Conservation (phyloP, 2,329 filamentous ascomycete species). For the Curvularia spicifera region DNA sequence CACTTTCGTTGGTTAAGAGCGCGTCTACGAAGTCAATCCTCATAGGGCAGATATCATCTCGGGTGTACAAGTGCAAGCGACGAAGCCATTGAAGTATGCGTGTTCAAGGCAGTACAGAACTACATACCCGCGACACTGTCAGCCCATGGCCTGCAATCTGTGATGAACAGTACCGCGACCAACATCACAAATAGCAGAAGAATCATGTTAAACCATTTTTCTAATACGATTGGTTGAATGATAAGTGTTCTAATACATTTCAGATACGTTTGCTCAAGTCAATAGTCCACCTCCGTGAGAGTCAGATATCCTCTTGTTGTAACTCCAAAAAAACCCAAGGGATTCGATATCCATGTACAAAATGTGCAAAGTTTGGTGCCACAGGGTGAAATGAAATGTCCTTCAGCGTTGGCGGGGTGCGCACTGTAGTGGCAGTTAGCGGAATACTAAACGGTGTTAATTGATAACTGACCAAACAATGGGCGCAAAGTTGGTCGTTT, state of each 20-base stretch:
- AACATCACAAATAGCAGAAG: background rate
- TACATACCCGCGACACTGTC: too few relatives aligned
- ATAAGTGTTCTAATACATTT: background rate
- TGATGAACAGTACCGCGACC: background rate
- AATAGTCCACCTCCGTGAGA: background rate
- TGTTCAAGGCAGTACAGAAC: background rate
- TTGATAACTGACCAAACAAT: conserved; percentile 33
- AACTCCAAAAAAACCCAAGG: background rate
- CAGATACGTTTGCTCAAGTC: background rate
- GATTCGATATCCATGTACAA: background rate
- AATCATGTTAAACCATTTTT: too few relatives aligned
- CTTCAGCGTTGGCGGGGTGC: conserved; percentile 28
- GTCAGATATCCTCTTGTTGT: background rate
- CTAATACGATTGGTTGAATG: background rate
- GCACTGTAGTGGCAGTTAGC: conserved; percentile 32
- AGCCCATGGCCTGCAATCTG: too few relatives aligned
- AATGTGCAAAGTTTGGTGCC: background rate
- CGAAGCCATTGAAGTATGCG: background rate
- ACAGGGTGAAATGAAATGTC: background rate
- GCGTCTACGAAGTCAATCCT: conserved; percentile 1
- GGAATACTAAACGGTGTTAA: conserved; percentile 17
- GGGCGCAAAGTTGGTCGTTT: conserved; percentile 28
- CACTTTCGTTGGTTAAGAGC: background rate
- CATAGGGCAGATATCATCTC: background rate
- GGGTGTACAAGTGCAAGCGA: background rate